These are phyloP conservation scores for Dendrobium huoshanense DNA, from an alignment of 106 monocot genomes.

Conservation along the genomic window DNA sequence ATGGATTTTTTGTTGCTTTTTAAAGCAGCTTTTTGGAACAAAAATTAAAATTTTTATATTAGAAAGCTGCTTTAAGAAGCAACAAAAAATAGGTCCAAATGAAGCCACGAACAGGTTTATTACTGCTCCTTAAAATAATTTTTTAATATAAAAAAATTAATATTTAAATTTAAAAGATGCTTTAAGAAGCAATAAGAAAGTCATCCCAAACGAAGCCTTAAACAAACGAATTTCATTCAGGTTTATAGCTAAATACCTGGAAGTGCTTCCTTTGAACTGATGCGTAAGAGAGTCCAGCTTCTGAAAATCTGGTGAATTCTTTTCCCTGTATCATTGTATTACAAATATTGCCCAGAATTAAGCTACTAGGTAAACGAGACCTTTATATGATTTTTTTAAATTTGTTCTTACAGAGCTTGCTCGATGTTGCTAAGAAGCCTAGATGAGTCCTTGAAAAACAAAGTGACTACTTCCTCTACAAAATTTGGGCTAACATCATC, in stretches of 20 bases:
- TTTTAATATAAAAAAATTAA: no score
- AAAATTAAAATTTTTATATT: no score
- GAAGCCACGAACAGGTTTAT: no score
- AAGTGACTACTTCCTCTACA: slow-evolving; percentile 85
- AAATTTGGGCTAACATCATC: slow-evolving; percentile 93
- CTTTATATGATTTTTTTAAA: neutral
- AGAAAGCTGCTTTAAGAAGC: no score
- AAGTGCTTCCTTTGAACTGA: slow-evolving; percentile 73
- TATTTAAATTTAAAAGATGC: no score
- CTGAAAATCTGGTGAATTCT: slow-evolving; percentile 51
- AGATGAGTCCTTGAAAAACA: slow-evolving; percentile 76
- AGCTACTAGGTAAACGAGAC: neutral
- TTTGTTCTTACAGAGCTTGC: slow-evolving; percentile 67
- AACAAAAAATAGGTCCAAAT: no score
- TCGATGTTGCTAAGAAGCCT: slow-evolving; percentile 63
- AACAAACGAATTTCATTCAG: no score
- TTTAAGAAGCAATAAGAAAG: no score
- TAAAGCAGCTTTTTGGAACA: no score
- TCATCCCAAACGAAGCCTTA: no score
- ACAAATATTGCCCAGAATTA: neutral
- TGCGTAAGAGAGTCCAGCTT: slow-evolving; percentile 74
- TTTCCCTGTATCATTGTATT: slow-evolving; percentile 34
- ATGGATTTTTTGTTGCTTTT: no score
- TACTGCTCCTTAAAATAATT: no score
- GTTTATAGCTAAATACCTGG: slow-evolving; percentile 36